These are phyloP conservation scores for Cercospora zeae-maydis DNA, from an alignment of 2,329 filamentous ascomycete species.

Conservation along the genomic window DNA sequence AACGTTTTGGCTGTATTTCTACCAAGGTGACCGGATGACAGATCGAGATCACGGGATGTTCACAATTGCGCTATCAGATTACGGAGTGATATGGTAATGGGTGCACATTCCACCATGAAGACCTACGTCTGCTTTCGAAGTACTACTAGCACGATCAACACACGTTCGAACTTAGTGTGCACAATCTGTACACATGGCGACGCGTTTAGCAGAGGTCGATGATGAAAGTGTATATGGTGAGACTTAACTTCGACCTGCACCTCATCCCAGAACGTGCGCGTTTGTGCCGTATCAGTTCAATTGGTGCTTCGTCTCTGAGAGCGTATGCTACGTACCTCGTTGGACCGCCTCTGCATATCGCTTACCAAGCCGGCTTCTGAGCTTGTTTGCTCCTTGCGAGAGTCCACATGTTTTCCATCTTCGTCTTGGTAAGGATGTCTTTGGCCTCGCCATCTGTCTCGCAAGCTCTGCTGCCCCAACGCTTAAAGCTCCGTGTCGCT, in stretches of 20 bases:
- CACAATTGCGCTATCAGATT: neutral
- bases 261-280: neutral
- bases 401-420: constrained; percentile 95
- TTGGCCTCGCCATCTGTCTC: constrained; percentile 88
- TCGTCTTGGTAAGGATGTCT: constrained; percentile 71
- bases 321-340: constrained; percentile 6
- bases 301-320: neutral
- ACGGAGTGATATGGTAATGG: neutral
- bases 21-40: neutral
- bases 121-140: neutral
- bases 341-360: neutral
- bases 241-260: neutral
- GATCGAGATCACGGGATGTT: neutral
- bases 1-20: neutral
- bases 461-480: constrained; percentile 86
- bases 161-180: neutral
- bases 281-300: constrained; percentile 2
- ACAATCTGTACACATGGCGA: neutral
- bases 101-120: neutral
- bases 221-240: neutral
- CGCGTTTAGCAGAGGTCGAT: neutral
- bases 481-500: constrained; percentile 74
- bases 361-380: constrained; percentile 2
- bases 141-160: neutral
- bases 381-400: constrained; percentile 63